Evolutionary conservation across 257 asterid genomes (phyloP).

Genomic region (Fraxinus cuspidata): DNA sequence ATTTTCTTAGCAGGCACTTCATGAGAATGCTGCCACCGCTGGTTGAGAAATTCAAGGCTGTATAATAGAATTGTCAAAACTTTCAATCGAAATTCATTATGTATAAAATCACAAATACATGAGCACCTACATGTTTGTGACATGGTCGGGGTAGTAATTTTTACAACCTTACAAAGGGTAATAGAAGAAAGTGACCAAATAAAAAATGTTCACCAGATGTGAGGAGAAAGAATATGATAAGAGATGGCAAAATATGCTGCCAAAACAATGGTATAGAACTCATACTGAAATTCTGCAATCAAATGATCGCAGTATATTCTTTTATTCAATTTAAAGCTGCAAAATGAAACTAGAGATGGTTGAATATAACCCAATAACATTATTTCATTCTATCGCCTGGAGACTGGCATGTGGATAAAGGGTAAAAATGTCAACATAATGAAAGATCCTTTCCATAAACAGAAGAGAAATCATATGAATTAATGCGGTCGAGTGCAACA

Average conservation of each 20-base stretch:
- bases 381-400: slow-evolving; percentile 11
- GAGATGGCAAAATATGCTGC: background rate
- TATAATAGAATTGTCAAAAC: slow-evolving; percentile 35
- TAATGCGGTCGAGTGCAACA: background rate
- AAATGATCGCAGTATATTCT: background rate
- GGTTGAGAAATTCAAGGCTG: slow-evolving; percentile 67
- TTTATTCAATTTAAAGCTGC: slow-evolving; percentile 11
- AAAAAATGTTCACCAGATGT: background rate
- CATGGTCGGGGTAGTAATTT: background rate
- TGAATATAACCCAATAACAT: background rate
- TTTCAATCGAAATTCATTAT: slow-evolving; percentile 21
- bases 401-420: slow-evolving; percentile 5
- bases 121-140: slow-evolving; percentile 8
- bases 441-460: background rate
- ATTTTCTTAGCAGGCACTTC: slow-evolving; percentile 60
- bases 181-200: background rate
- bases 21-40: slow-evolving; percentile 61
- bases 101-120: slow-evolving; percentile 15
- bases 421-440: background rate
- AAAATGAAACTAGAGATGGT: slow-evolving; percentile 4
- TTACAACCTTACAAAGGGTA: background rate
- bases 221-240: slow-evolving; percentile 6
- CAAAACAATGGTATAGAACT: background rate
- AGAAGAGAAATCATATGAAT: background rate
- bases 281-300: background rate